Conservation (phyloP, 2,329 filamentous ascomycete species). For the Cercospora beticola region DNA sequence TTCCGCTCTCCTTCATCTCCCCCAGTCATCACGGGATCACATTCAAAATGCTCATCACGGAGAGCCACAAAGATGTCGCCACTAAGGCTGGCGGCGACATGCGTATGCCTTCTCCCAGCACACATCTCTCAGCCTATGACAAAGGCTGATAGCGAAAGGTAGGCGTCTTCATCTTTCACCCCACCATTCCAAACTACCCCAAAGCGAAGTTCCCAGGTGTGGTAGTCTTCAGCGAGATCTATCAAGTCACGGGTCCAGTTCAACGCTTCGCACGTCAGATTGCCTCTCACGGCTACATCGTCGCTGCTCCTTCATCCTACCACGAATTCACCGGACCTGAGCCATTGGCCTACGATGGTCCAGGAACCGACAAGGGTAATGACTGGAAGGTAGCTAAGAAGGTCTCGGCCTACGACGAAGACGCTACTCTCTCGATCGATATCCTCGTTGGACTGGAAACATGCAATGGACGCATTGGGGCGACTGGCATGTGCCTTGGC, state of each 20-base stretch:
- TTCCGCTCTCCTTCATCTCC: not conserved
- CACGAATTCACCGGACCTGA: constrained; percentile 90
- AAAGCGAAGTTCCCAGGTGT: constrained; percentile 88
- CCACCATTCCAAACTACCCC: constrained; percentile 78
- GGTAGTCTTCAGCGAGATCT: constrained; percentile 89
- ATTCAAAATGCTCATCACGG: constrained; percentile 58
- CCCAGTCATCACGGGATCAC: not conserved
- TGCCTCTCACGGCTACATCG: constrained; percentile 88
- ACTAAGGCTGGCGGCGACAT: constrained; percentile 61
- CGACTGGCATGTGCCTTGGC: constrained; percentile 89
- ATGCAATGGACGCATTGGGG: constrained; percentile 51
- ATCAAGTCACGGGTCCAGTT: constrained; percentile 86
- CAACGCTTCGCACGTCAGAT: constrained; percentile 88
- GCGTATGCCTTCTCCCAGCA: constrained; percentile 44
- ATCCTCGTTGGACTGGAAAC: constrained; percentile 44
- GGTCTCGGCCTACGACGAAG: constrained; percentile 76
- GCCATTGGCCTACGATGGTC: constrained; percentile 78
- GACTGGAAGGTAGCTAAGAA: constrained; percentile 79
- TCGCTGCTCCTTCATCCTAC: constrained; percentile 85
- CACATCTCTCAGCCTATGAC: constrained; percentile 20
- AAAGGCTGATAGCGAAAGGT: constrained; percentile 28
- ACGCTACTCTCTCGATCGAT: constrained; percentile 48
- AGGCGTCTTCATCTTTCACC: constrained; percentile 91
- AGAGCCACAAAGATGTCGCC: constrained; percentile 59
- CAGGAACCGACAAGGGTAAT: constrained; percentile 85